Conservation (phyloP, 2,329 filamentous ascomycete genomes). For the Talaromyces albobiverticillius region DNA sequence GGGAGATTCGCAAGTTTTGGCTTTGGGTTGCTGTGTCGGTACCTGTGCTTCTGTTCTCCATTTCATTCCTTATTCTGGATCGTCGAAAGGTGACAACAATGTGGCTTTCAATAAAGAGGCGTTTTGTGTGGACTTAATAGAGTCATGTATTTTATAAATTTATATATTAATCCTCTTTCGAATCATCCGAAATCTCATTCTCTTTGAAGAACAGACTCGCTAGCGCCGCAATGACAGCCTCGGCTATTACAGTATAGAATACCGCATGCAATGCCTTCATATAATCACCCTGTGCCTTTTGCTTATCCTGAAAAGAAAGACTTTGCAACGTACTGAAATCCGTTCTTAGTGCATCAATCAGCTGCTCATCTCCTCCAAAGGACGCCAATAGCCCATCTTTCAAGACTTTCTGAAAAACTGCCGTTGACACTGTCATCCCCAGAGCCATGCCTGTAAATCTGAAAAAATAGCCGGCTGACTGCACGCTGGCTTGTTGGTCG, state of each 20-base stretch:
- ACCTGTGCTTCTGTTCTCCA: too few species aligned
- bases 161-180: slow-evolving; percentile 13
- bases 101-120: too few species aligned
- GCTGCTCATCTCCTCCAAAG: slow-evolving; percentile 64
- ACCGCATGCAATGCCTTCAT: slow-evolving; percentile 74
- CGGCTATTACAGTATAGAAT: slow-evolving; percentile 43
- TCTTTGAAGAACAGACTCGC: neutral
- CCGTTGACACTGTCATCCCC: slow-evolving; percentile 69
- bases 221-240: neutral
- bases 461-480: slow-evolving; percentile 77
- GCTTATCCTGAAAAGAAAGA: slow-evolving; percentile 66
- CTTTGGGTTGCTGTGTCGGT: too few species aligned
- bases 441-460: slow-evolving; percentile 71
- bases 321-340: slow-evolving; percentile 67
- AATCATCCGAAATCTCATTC: neutral
- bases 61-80: too few species aligned
- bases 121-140: too few species aligned
- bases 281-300: slow-evolving; percentile 68
- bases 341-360: slow-evolving; percentile 69
- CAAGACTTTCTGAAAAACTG: slow-evolving; percentile 81
- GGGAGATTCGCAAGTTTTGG: too few species aligned
- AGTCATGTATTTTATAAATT: too few species aligned
- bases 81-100: too few species aligned
- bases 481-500: slow-evolving; percentile 79
- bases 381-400: slow-evolving; percentile 61